Evolutionary conservation across 2,329 filamentous ascomycete genomes (phyloP).

Genomic region (Amauroascus verrucosus): DNA sequence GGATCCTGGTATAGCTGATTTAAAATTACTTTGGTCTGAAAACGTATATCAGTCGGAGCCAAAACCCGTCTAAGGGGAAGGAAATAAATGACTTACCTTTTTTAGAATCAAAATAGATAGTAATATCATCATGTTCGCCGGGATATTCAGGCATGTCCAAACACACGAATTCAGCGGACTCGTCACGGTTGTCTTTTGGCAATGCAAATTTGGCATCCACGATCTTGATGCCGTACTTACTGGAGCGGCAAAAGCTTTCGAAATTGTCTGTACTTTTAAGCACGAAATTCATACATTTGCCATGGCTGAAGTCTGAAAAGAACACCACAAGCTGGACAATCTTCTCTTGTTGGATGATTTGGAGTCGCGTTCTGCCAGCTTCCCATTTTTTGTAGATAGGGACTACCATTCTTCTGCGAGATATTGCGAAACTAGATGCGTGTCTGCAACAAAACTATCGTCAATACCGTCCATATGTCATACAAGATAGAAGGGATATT

Average conservation of each 20-base stretch:
- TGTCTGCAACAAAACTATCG: slow-evolving; percentile 32
- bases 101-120: slow-evolving; percentile 71
- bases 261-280: slow-evolving; percentile 77
- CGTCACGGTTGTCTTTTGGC: slow-evolving; percentile 47
- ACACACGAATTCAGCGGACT: slow-evolving; percentile 63
- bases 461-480: slow-evolving; percentile 4
- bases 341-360: slow-evolving; percentile 67
- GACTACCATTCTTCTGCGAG: slow-evolving; percentile 76
- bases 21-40: slow-evolving; percentile 32
- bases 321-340: slow-evolving; percentile 71
- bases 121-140: slow-evolving; percentile 85
- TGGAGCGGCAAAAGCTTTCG: slow-evolving; percentile 53
- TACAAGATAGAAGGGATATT: slow-evolving; percentile 17
- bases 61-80: not conserved
- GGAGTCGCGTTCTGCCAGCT: slow-evolving; percentile 65
- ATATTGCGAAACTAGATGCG: slow-evolving; percentile 67
- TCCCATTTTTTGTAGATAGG: slow-evolving; percentile 94
- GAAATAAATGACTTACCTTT: slow-evolving; percentile 48
- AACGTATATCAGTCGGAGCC: not conserved
- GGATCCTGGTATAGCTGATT: slow-evolving; percentile 30
- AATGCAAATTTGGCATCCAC: slow-evolving; percentile 86
- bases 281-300: slow-evolving; percentile 78
- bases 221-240: slow-evolving; percentile 64
- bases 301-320: slow-evolving; percentile 78
- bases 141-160: slow-evolving; percentile 81